A percentile compares a stretch with the other conserved stretches of the same genome.
Conservation (phyloP, 2,329 filamentous ascomycete genomes). For the Pestalotiopsis sp. region DNA sequence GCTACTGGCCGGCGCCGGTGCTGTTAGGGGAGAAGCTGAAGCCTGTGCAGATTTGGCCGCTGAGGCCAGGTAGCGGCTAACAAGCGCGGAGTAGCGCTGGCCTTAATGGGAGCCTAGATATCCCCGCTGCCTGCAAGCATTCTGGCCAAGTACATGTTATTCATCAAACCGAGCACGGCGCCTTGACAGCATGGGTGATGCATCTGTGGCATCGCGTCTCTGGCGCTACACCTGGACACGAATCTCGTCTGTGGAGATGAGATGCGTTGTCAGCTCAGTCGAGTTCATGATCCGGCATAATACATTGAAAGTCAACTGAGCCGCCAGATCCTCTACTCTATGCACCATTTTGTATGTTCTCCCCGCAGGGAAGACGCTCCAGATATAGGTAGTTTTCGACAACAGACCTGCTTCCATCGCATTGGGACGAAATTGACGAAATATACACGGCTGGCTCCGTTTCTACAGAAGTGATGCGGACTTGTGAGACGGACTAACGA, state of each 20-base stretch:
- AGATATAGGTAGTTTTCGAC: neutral
- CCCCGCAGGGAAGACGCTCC: neutral
- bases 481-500: neutral
- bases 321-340: neutral
- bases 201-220: neutral
- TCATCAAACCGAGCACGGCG: neutral
- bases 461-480: neutral
- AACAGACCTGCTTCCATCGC: neutral
- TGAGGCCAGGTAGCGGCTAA: neutral
- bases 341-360: neutral
- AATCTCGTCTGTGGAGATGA: neutral
- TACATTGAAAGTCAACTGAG: no score
- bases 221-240: neutral
- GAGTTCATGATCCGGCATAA: no score
- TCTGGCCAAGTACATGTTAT: neutral
- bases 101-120: neutral
- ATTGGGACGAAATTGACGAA: neutral
- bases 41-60: neutral
- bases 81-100: neutral
- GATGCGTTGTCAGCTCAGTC: neutral
- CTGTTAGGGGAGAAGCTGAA: neutral
- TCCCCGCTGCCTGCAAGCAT: neutral
- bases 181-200: neutral
- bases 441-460: neutral
- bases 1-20: neutral